Conservation (phyloP, 805 yeast genomes). For the Huiozyma sinensis region DNA sequence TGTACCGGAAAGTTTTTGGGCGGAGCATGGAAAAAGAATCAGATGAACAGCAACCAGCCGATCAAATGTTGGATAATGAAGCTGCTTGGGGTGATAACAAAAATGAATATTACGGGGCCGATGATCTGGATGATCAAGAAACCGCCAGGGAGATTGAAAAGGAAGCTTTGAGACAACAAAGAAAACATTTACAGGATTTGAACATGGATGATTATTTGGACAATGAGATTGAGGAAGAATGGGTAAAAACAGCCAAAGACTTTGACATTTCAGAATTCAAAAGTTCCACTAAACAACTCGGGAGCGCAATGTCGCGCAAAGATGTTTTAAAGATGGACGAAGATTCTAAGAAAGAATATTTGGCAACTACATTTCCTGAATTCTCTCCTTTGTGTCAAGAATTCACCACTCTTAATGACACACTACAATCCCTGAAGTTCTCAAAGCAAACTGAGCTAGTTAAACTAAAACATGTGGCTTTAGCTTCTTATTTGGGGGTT, state of each 20-base stretch:
- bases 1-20: slow-evolving; percentile 31
- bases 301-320: slow-evolving; percentile 28
- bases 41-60: slow-evolving; percentile 18
- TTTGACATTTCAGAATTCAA: slow-evolving; percentile 30
- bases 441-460: slow-evolving; percentile 28
- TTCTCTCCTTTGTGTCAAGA: slow-evolving; percentile 69
- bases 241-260: slow-evolving; percentile 53
- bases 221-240: slow-evolving; percentile 61
- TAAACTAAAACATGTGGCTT: slow-evolving; percentile 52
- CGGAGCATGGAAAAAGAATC: slow-evolving; percentile 14
- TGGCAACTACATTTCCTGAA: slow-evolving; percentile 69
- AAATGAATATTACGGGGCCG: slow-evolving; percentile 44
- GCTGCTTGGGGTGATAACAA: slow-evolving; percentile 38
- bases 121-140: slow-evolving; percentile 48
- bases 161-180: slow-evolving; percentile 83
- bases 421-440: slow-evolving; percentile 30
- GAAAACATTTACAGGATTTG: slow-evolving; percentile 64
- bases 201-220: slow-evolving; percentile 67
- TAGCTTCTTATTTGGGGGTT: slow-evolving; percentile 70
- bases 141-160: slow-evolving; percentile 68
- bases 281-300: slow-evolving; percentile 22
- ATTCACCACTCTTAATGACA: slow-evolving; percentile 33
- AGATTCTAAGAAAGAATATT: slow-evolving; percentile 40
- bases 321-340: slow-evolving; percentile 42
- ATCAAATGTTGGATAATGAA: slow-evolving; percentile 31